Percentiles rank a stretch among this genome's conserved stretches.
phyloP scores from a whole-genome alignment of 1,284 basidiomycete genomes.

The Amylostereum areolatum region DNA sequence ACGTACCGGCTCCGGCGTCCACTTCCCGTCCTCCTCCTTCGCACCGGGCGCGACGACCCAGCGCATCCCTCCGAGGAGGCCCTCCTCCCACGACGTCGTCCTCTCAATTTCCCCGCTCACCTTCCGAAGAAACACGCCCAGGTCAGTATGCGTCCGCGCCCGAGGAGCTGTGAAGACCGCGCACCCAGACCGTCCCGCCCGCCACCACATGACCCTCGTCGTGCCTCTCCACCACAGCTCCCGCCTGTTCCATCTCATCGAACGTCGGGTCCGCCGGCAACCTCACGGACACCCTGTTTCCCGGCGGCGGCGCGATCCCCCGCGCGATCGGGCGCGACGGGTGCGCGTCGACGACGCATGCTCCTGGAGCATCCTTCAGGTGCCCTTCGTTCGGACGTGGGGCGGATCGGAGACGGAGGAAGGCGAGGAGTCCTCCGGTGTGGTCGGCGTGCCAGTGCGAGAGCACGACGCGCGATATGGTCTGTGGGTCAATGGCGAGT shows the following conservation, averaged over 20 bases:
- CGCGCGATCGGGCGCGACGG: constrained; percentile 68
- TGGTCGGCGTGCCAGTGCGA: constrained; percentile 87
- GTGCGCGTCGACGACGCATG: constrained; percentile 65
- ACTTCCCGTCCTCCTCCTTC: constrained; percentile 31
- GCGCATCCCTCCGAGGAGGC: constrained; percentile 60
- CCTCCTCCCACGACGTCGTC: constrained; percentile 60
- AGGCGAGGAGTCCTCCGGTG: constrained; percentile 66
- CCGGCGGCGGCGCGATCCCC: constrained; percentile 63
- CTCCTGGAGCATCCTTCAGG: constrained; percentile 10
- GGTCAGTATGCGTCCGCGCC: too few relatives aligned
- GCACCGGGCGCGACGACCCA: constrained; percentile 42
- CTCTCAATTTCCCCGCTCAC: constrained; percentile 80
- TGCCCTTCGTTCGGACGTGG: constrained; percentile 2
- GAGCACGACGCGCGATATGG: constrained; percentile 59
- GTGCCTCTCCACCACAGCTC: constrained; percentile 53
- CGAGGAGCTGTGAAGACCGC: too few relatives aligned
- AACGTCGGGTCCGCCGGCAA: constrained; percentile 69
- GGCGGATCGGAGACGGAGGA: constrained; percentile 39
- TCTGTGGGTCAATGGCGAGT: constrained; percentile 47
- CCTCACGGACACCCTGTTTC: constrained; percentile 49
- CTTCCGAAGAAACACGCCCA: too few relatives aligned
- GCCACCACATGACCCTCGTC: constrained; percentile 57
- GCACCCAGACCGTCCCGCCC: constrained; percentile 56
- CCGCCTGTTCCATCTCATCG: constrained; percentile 49
- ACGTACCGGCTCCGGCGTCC: constrained; percentile 60